Conservation (phyloP, 2,329 filamentous ascomycete genomes). For the Cucurbitaria berberidis region DNA sequence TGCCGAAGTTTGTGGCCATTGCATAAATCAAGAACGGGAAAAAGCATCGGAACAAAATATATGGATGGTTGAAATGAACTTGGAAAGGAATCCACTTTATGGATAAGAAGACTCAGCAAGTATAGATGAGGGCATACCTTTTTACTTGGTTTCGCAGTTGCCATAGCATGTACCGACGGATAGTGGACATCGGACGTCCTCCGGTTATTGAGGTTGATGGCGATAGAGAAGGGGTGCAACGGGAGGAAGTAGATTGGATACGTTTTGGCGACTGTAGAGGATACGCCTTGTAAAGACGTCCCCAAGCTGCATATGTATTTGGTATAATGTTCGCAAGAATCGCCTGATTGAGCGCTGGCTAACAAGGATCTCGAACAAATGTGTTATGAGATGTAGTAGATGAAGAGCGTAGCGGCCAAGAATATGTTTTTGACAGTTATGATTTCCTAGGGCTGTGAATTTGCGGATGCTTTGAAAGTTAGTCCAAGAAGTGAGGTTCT, state of each 20-base stretch:
- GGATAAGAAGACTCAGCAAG: not conserved
- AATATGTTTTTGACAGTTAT: not conserved
- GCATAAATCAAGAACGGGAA: not conserved
- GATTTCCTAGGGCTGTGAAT: too few species aligned
- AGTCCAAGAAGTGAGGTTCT: constrained; percentile 5
- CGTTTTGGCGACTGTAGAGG: constrained; percentile 21
- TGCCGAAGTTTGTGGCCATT: too few species aligned
- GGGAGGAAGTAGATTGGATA: constrained; percentile 43
- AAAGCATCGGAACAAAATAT: not conserved
- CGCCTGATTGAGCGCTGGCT: not conserved
- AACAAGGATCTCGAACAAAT: not conserved
- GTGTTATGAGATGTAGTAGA: not conserved
- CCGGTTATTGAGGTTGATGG: constrained; percentile 31
- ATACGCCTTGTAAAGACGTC: constrained; percentile 16
- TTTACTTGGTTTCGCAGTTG: constrained; percentile 6
- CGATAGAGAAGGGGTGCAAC: constrained; percentile 38
- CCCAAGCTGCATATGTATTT: constrained; percentile 3
- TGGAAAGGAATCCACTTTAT: not conserved
- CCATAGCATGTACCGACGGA: constrained; percentile 27
- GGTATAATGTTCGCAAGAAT: constrained; percentile 7
- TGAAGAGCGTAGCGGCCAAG: not conserved
- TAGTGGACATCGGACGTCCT: constrained; percentile 16
- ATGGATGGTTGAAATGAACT: not conserved
- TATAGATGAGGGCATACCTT: constrained; percentile 13
- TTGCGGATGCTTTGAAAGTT: not conserved